Evolutionary conservation across 1,284 basidiomycete genomes (phyloP).

Genomic region (Ustilago curta): DNA sequence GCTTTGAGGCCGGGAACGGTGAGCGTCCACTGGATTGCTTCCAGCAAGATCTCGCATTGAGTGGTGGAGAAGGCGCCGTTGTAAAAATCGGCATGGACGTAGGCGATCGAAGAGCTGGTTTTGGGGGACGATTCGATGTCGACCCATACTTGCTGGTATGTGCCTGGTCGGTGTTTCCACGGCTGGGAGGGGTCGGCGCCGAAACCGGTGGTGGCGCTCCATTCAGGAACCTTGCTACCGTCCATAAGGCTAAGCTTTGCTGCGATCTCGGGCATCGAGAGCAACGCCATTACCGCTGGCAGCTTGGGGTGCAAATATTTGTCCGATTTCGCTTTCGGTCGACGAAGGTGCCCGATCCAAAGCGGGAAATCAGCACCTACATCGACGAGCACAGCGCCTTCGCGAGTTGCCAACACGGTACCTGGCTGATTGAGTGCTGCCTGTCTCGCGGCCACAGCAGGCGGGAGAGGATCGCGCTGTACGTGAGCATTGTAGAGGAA

Average conservation of each 20-base stretch:
- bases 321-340: constrained; percentile 69
- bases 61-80: constrained; percentile 72
- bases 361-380: constrained; percentile 67
- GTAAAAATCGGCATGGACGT: constrained; percentile 72
- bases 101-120: constrained; percentile 56
- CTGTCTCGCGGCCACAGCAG: constrained; percentile 33
- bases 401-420: constrained; percentile 69
- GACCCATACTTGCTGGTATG: constrained; percentile 71
- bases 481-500: constrained; percentile 71
- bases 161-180: constrained; percentile 58
- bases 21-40: constrained; percentile 70
- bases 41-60: constrained; percentile 70
- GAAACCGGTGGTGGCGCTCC: constrained; percentile 54
- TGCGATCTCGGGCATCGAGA: constrained; percentile 63
- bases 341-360: constrained; percentile 72
- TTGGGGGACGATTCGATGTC: constrained; percentile 57
- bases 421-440: constrained; percentile 53
- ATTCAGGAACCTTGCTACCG: constrained; percentile 68
- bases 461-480: constrained; percentile 60
- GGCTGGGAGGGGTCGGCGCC: constrained; percentile 22
- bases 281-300: constrained; percentile 70
- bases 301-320: constrained; percentile 71
- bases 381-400: constrained; percentile 71
- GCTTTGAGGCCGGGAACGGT: constrained; percentile 68
- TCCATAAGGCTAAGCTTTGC: constrained; percentile 49